These are phyloP conservation scores for Mucor irregularis DNA, from an alignment of 371 early-diverging fungal genomes.

Conservation along the genomic window DNA sequence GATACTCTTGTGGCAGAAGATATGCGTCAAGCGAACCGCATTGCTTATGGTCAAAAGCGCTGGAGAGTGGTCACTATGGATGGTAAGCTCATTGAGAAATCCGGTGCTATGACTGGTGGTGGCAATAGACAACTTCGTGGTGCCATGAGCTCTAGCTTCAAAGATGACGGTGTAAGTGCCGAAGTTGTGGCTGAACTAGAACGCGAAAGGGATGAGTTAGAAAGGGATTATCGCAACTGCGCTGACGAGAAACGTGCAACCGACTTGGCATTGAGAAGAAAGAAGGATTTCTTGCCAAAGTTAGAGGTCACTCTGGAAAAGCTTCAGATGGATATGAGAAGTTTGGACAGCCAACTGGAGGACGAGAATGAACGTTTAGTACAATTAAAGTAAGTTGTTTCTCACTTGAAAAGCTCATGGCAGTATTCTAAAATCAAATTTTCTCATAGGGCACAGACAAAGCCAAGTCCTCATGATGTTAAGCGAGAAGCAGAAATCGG, in stretches of 20 bases:
- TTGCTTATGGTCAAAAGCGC: constrained; percentile 85
- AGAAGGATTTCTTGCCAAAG: constrained; percentile 60
- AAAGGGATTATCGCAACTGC: constrained; percentile 54
- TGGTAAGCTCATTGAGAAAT: constrained; percentile 95
- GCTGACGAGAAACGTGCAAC: constrained; percentile 50
- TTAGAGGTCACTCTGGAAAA: constrained; percentile 71
- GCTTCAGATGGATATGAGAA: constrained; percentile 73
- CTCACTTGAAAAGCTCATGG: background rate
- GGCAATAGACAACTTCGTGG: constrained; percentile 75
- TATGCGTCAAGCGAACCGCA: constrained; percentile 89
- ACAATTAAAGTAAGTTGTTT: constrained; percentile 47
- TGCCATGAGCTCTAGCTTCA: constrained; percentile 84
- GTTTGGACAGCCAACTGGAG: constrained; percentile 61
- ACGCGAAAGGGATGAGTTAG: constrained; percentile 58
- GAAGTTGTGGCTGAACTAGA: constrained; percentile 60
- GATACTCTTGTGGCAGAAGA: constrained; percentile 94
- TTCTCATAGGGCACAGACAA: constrained; percentile 31
- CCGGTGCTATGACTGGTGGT: constrained; percentile 98
- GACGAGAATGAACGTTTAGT: constrained; percentile 62
- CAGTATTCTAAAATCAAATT: background rate
- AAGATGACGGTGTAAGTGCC: constrained; percentile 58
- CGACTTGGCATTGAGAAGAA: constrained; percentile 56
- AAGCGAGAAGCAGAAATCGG: constrained; percentile 36
- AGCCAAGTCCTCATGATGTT: constrained; percentile 54
- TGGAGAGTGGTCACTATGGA: constrained; percentile 97